These are phyloP conservation scores for Acidomyces sp. DNA, from an alignment of 495 filamentous ascomycete genomes.

Conservation along the genomic window DNA sequence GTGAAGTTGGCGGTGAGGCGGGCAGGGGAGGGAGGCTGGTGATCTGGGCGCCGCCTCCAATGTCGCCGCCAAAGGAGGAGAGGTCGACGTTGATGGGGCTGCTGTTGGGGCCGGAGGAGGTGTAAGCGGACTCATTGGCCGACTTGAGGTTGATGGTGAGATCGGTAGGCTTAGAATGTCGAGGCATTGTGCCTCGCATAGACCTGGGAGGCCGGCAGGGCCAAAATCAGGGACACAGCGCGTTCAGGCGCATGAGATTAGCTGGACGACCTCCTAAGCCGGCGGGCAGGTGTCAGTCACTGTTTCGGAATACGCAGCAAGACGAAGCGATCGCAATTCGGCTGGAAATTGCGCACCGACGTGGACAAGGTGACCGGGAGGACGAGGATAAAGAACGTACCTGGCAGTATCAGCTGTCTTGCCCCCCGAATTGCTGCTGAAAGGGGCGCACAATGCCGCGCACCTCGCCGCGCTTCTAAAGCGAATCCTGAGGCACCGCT, in stretches of 20 bases:
- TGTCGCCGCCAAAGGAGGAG: constrained; percentile 17
- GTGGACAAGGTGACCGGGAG: constrained; percentile 11
- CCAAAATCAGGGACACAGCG: neutral
- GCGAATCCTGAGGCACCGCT: too few species aligned
- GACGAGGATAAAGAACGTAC: constrained; percentile 17
- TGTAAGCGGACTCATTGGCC: neutral
- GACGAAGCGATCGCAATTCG: neutral
- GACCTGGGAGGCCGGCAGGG: neutral
- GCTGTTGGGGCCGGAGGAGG: constrained; percentile 5
- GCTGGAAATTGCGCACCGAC: constrained; percentile 7
- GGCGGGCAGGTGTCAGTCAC: constrained; percentile 2
- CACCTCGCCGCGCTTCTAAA: too few species aligned
- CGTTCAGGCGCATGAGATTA: constrained; percentile 9
- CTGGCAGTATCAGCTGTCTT: constrained; percentile 39
- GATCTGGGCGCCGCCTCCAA: constrained; percentile 3
- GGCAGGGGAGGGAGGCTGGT: constrained; percentile 10
- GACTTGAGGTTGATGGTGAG: constrained; percentile 17
- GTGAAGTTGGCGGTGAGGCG: constrained; percentile 12
- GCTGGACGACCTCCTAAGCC: constrained; percentile 1
- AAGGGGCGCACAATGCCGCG: too few species aligned
- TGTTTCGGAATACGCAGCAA: constrained; percentile 1
- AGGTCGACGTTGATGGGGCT: constrained; percentile 18
- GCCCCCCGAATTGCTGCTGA: too few species aligned
- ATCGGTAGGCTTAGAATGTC: constrained; percentile 7
- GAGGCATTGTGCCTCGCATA: constrained; percentile 11